A percentile compares a stretch with the other conserved stretches of the same genome.
phyloP scores from a whole-genome alignment of 176 grass and related monocot genomes.

The Coix lacrymajobi region DNA sequence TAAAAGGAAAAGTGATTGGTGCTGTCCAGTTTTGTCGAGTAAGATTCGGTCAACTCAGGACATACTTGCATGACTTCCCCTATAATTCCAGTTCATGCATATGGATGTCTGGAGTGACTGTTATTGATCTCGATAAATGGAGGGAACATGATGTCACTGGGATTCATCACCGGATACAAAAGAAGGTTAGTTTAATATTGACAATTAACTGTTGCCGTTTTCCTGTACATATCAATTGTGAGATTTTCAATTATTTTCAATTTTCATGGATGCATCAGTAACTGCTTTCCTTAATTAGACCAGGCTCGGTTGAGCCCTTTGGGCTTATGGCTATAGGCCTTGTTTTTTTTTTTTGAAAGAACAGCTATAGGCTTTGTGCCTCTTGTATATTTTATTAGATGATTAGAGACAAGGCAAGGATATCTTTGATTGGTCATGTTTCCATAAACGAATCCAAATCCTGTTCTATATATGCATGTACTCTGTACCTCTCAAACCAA shows the following conservation, averaged over 20 bases:
- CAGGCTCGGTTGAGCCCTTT: no score
- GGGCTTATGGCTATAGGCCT: no score
- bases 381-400: no score
- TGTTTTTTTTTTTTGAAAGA: no score
- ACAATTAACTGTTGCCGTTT: not conserved
- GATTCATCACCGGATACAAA: conserved; percentile 35
- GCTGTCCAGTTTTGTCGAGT: conserved; percentile 54
- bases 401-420: no score
- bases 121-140: conserved; percentile 77
- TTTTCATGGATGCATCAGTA: not conserved
- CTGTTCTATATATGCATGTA: no score
- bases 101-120: conserved; percentile 72
- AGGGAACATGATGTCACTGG: conserved; percentile 52
- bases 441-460: no score
- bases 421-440: no score
- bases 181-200: conserved; percentile 43
- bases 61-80: conserved; percentile 34
- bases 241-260: not conserved
- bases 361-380: no score
- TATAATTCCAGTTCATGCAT: conserved; percentile 56
- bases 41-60: conserved; percentile 53
- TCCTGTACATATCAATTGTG: not conserved
- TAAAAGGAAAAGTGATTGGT: conserved; percentile 66
- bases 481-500: no score
- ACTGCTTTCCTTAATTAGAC: not conserved